Base-by-base conservation (phyloP, 345 rosid genomes). In the Sisymbrium altissimum region DNA sequence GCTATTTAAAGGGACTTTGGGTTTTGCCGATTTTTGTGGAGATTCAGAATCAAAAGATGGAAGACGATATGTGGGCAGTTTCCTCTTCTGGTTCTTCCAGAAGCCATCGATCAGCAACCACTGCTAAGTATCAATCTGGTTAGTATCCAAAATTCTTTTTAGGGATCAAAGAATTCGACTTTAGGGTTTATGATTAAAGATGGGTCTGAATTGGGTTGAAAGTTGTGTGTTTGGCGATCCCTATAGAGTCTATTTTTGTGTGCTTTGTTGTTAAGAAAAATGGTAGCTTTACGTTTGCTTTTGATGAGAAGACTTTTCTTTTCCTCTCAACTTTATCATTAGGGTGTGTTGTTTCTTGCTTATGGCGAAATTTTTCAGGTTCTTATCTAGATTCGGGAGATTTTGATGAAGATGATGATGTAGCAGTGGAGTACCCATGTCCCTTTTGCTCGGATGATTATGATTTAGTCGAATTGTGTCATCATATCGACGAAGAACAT, bases 81-180 rank as follows among this genome's bases (percentile, higher is more conserved):
- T 64, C 67, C n/a, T 77, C 71, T 39, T 70, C 80, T 64, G 65
- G 75, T 29, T 77, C 76, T 27, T 70, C 80, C 0, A 77, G 62
- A 17, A 77, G 70, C 39, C 35, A 64, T 48, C 72, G 80, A 64
- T 77, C 76, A 48, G 46, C 61, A 18, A 46, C 72, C 39, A 49
- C 68, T 70, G 4, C 46, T 8, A 77, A 77, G 76, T 75, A 67
- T 32, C 79, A 67, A 41, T 75, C 68, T 67, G 79, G 79, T 75
- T 18, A 39, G 15, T 18, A n/a, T 39, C 59, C 12, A 35, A 46
- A 27, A 30, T 11, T 6, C 62, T 9, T 40, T 7, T 66, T 41
- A 9, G 5, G 6, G 36, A 8, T 23, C 6, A 27, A n/a, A n/a
- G 1, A 8, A 9, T 30, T 71, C 9, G 5, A 19, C 9, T 56